Evolutionary conservation across 345 rosid genomes (phyloP).

Genomic region (Eutrema heterophyllum): DNA sequence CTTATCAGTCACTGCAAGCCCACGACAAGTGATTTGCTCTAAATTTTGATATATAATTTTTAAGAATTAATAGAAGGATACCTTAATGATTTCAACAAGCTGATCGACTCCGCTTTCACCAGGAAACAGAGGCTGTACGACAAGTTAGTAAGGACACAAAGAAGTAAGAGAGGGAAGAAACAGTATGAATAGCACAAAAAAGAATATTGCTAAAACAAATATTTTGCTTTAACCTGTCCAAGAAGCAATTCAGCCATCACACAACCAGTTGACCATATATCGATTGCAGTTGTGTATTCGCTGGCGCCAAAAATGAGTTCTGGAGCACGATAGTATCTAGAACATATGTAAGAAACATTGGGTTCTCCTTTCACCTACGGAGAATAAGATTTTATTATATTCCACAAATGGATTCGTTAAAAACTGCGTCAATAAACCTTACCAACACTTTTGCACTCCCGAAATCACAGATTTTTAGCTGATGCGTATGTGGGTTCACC

Average conservation of each 20-base stretch:
- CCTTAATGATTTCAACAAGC: constrained; percentile 95
- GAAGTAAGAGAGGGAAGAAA: constrained; percentile 6
- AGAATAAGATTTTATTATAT: constrained; percentile 14
- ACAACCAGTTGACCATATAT: constrained; percentile 92
- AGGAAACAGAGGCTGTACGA: constrained; percentile 78
- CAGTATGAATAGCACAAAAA: background rate
- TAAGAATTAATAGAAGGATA: constrained; percentile 15
- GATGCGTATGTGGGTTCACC: constrained; percentile 93
- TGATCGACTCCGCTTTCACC: constrained; percentile 98
- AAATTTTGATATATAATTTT: background rate
- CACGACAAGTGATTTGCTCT: background rate
- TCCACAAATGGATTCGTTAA: constrained; percentile 8
- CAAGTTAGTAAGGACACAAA: constrained; percentile 3
- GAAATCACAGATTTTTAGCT: constrained; percentile 83
- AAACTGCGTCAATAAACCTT: constrained; percentile 19
- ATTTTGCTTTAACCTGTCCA: constrained; percentile 52
- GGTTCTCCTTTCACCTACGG: constrained; percentile 86
- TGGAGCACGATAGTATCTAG: constrained; percentile 92
- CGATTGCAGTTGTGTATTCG: constrained; percentile 88
- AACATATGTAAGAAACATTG: constrained; percentile 86
- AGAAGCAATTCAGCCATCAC: constrained; percentile 95
- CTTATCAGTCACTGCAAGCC: background rate
- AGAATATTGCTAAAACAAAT: background rate
- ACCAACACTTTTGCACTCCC: constrained; percentile 96
- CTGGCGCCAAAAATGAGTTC: constrained; percentile 94